Evolutionary conservation across 305 asterid species (phyloP).

Genomic region (Fraxinus albicans): DNA sequence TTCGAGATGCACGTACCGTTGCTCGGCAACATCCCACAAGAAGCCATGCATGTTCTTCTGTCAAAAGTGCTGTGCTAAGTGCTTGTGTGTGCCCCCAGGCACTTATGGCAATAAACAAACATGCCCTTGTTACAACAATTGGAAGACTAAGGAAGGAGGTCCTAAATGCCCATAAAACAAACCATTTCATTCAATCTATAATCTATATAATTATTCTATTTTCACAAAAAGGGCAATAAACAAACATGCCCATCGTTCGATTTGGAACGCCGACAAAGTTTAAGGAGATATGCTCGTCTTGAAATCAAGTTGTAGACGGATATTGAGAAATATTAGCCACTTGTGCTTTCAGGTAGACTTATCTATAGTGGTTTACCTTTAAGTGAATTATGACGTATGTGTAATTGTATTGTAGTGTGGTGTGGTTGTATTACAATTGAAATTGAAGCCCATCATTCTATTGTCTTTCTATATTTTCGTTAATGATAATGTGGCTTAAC

Average conservation of each 20-base stretch:
- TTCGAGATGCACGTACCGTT: conserved; percentile 33
- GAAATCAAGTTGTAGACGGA: background rate
- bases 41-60: no score
- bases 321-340: background rate
- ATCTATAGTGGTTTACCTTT: background rate
- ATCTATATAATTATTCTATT: background rate
- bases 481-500: background rate
- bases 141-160: no score
- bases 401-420: background rate
- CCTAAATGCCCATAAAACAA: conserved; percentile 5
- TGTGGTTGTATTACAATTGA: background rate
- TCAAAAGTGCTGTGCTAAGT: no score
- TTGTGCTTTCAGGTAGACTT: background rate
- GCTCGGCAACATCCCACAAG: conserved; percentile 35
- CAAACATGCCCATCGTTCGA: background rate
- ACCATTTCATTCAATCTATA: background rate
- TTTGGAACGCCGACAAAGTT: background rate
- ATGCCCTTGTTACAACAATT: no score
- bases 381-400: background rate
- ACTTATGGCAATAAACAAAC: no score
- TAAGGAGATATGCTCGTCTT: background rate
- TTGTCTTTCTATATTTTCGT: no score
- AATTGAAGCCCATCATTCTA: background rate
- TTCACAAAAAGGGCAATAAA: background rate
- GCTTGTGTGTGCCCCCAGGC: no score